phyloP scores from a whole-genome alignment of 148 eudicot genomes.

The Chenopodium suecicum region DNA sequence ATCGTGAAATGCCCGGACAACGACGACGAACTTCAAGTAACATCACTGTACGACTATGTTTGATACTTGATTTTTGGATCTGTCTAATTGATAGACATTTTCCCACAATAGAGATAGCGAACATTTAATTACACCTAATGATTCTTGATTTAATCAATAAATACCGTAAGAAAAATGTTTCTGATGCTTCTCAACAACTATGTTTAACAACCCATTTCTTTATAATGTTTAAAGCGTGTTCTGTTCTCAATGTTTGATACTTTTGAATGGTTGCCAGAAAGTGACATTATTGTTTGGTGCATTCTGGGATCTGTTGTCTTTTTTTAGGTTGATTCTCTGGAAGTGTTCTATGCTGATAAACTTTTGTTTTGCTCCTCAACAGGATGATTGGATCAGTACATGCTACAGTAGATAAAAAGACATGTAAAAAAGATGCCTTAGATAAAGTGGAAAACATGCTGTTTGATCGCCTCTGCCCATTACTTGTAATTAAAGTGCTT shows the following conservation, averaged over 20 bases:
- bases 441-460: constrained; percentile 36
- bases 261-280: background rate
- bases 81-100: no score
- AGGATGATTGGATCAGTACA: constrained; percentile 24
- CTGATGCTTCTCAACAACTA: no score
- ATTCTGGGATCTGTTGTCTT: background rate
- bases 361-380: constrained; percentile 5
- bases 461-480: constrained; percentile 68
- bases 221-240: background rate
- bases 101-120: background rate
- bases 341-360: background rate
- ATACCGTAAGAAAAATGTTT: background rate
- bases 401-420: constrained; percentile 21
- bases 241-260: background rate
- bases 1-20: no score
- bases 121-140: background rate
- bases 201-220: background rate
- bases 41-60: no score
- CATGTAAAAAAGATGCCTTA: constrained; percentile 22
- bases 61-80: no score
- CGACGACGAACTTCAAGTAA: no score
- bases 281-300: background rate
- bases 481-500: constrained; percentile 71
- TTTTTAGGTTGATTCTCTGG: background rate
- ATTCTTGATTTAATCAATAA: background rate